Percentiles rank a stretch among this genome's conserved stretches.
phyloP scores from a whole-genome alignment of 2,329 filamentous ascomycete species.

The Ascochyta rabiei region DNA sequence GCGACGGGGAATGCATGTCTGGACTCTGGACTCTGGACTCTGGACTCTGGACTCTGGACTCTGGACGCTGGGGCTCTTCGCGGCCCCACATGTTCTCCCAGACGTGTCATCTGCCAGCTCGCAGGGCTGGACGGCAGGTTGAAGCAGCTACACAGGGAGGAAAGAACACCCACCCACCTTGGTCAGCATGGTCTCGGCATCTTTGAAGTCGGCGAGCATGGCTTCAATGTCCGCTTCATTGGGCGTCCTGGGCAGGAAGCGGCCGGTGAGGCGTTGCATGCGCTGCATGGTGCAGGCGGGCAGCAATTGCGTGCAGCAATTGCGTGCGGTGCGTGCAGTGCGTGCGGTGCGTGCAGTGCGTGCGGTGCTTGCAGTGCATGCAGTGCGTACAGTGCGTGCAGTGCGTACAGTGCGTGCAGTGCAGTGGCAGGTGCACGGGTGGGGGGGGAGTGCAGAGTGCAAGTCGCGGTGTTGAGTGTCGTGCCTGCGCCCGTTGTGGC shows the following conservation, averaged over 20 bases:
- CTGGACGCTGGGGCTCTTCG: not conserved
- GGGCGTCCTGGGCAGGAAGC: conserved; percentile 71
- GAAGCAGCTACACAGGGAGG: not conserved
- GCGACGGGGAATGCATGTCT: too few species aligned
- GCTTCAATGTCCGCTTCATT: conserved; percentile 78
- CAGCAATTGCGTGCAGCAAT: conserved; percentile 25
- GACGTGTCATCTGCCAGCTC: conserved; percentile 7
- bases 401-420: too few species aligned
- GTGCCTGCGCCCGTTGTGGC: conserved; percentile 21
- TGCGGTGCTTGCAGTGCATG: too few species aligned
- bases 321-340: too few species aligned
- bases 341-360: too few species aligned
- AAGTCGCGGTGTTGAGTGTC: not conserved
- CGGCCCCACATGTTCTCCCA: conserved; percentile 28
- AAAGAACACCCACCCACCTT: conserved; percentile 59
- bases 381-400: too few species aligned
- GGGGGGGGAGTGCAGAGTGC: conserved; percentile 1
- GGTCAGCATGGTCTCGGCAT: conserved; percentile 75
- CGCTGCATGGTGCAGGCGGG: conserved; percentile 64
- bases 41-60: too few species aligned
- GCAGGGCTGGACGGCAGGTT: not conserved
- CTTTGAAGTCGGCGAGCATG: conserved; percentile 78
- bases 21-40: too few species aligned
- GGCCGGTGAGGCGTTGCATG: conserved; percentile 76
- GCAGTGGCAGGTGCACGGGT: conserved; percentile 1